Base-by-base conservation (phyloP, 129 eudicot genomes). In the Centella asiatica region DNA sequence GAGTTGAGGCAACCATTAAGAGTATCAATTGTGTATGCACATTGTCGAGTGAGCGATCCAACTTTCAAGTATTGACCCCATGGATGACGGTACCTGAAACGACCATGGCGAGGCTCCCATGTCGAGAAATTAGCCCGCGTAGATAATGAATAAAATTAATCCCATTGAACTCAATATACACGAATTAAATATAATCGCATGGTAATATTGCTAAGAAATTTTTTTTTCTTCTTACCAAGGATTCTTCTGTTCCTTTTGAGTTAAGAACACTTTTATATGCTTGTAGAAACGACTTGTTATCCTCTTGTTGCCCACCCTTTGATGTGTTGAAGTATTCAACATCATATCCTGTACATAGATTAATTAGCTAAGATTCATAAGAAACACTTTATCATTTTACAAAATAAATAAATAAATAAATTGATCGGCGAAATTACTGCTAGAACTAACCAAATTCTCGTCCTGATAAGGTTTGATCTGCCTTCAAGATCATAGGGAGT, bases 31-130 rank as follows among this genome's bases (percentile, higher is more conserved):
- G 66, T 50, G 66, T 65, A 75, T 4, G 84, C 84, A 60, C 84
- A 82, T 75, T 78, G 81, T 26, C 85, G 72, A 22, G 73, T 60
- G 4, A 75, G 70, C 8, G 49, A 48, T 32, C 82, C 85, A 45
- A 82, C 75, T 60, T 78, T 72, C 12, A 71, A 72, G 68, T 82
- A 82, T 33, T 78, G 85, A 3, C 52, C 65, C 88, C 88, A 82
- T 3, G 88, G 88, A 46, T 82, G 84, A 1, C 84, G 44, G 59
- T 68, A 76, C 68, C 66, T 69, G 32, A 78, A 82, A 6, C 60
- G 51, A 1, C 89, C 89, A 42, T 82, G 81, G 5, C 85, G 50
- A 10, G 89, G 89, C 56, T 82, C 85, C 89, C 89, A 82, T 69
- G 44, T 72, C 20, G 80, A 76, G 36, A 74, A 70, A 65, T 82